Evolutionary conservation across 495 filamentous ascomycete species (phyloP).

Genomic region (Lindgomyces ingoldianus): DNA sequence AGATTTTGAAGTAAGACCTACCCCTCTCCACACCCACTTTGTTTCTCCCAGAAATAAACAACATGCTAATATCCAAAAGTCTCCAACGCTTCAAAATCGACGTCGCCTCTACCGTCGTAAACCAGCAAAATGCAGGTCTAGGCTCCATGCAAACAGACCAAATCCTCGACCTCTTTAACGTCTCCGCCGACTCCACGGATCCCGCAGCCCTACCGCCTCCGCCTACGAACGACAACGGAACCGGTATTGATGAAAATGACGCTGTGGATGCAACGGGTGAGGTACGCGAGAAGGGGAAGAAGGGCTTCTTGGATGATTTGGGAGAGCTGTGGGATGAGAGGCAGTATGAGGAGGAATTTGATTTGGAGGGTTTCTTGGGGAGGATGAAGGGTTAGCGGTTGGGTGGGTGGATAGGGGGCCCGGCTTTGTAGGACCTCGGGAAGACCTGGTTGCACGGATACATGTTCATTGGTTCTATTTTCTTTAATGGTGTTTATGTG

Average conservation of each 20-base stretch:
- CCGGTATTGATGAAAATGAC: slow-evolving; percentile 71
- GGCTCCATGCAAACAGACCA: slow-evolving; percentile 97
- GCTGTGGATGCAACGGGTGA: slow-evolving; percentile 94
- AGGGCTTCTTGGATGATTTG: slow-evolving; percentile 89
- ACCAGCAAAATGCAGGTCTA: slow-evolving; percentile 96
- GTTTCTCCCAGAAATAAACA: slow-evolving; percentile 8
- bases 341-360: slow-evolving; percentile 96
- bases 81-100: slow-evolving; percentile 99
- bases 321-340: slow-evolving; percentile 95
- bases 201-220: slow-evolving; percentile 61
- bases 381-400: slow-evolving; percentile 66
- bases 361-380: slow-evolving; percentile 87
- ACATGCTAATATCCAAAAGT: slow-evolving; percentile 48
- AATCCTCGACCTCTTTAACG: slow-evolving; percentile 92
- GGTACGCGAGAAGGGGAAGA: slow-evolving; percentile 92
- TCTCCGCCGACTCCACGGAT: slow-evolving; percentile 68
- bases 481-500: no score
- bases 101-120: slow-evolving; percentile 95
- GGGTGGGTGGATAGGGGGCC: neutral
- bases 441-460: neutral
- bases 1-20: slow-evolving; percentile 79
- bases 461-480: no score
- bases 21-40: neutral
- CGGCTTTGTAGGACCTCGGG: neutral
- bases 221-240: slow-evolving; percentile 53